Percentiles rank a stretch among this genome's conserved stretches.
Conservation (phyloP, 352 stramenopile species). For the Peronospora tabacina region DNA sequence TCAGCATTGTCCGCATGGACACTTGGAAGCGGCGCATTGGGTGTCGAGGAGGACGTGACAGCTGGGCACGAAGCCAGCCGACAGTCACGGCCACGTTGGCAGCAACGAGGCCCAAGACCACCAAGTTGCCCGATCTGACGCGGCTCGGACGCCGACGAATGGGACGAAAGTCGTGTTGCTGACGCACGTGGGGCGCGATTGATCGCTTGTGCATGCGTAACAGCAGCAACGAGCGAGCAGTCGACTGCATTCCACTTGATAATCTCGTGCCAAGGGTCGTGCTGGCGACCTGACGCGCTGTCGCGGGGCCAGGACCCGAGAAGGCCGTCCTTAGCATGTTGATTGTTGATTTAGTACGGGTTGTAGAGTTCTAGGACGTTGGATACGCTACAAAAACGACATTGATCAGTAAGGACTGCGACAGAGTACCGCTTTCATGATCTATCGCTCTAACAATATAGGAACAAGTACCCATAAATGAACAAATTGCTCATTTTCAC, state of each 20-base stretch:
- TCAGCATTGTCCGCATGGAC: constrained; percentile 50
- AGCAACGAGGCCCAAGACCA: constrained; percentile 48
- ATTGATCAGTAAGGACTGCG: too few species aligned
- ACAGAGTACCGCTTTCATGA: too few species aligned
- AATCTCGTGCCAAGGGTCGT: constrained; percentile 4
- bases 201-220: constrained; percentile 2
- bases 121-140: constrained; percentile 27
- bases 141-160: constrained; percentile 20
- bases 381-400: too few species aligned
- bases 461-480: too few species aligned
- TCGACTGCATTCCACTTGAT: constrained; percentile 9
- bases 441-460: too few species aligned
- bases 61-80: constrained; percentile 51
- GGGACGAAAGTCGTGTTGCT: constrained; percentile 23
- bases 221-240: constrained; percentile 5
- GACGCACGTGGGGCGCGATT: constrained; percentile 16
- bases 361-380: too few species aligned
- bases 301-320: constrained; percentile 2
- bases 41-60: constrained; percentile 30
- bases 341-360: too few species aligned
- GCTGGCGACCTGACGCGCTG: constrained; percentile 9
- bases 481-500: too few species aligned
- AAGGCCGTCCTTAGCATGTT: constrained; percentile 19
- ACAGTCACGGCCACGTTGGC: constrained; percentile 51
- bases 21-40: constrained; percentile 21